Conservation (phyloP, 1,139 yeast species). For the Nadsonia commutata region DNA sequence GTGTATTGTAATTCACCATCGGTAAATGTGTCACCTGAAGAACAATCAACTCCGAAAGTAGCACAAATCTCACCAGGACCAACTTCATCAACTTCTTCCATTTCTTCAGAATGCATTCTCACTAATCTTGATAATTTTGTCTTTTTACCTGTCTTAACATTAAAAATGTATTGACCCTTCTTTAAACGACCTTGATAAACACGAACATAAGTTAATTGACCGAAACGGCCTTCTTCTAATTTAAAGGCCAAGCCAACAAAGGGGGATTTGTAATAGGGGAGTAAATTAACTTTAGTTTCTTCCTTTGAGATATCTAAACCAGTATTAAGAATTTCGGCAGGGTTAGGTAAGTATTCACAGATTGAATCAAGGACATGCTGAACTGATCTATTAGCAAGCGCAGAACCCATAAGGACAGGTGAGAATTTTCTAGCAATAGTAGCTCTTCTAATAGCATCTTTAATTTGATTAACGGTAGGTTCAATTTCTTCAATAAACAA, state of each 20-base stretch:
- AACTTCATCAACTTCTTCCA: conserved; percentile 93
- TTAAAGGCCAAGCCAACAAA: conserved; percentile 95
- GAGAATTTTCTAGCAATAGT: conserved; percentile 95
- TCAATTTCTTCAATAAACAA: conserved; percentile 78
- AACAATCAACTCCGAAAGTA: conserved; percentile 96
- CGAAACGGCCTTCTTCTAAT: conserved; percentile 95
- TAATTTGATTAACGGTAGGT: conserved; percentile 72
- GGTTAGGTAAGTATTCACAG: conserved; percentile 90
- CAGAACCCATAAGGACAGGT: conserved; percentile 98
- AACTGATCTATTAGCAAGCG: conserved; percentile 87
- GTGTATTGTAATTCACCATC: conserved; percentile 56
- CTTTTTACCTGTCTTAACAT: conserved; percentile 84
- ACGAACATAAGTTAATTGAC: conserved; percentile 91
- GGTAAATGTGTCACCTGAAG: conserved; percentile 97
- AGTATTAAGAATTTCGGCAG: conserved; percentile 79
- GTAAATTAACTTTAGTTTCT: conserved; percentile 59
- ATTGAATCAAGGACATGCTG: conserved; percentile 94
- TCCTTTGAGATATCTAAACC: conserved; percentile 65
- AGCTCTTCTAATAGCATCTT: conserved; percentile 80
- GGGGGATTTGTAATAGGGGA: conserved; percentile 63
- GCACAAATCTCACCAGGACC: conserved; percentile 99
- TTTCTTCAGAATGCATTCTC: conserved; percentile 96
- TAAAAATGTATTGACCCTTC: conserved; percentile 81
- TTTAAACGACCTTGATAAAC: conserved; percentile 91
- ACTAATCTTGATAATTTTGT: conserved; percentile 91